phyloP scores from a whole-genome alignment of 2,329 filamentous ascomycete species.

The Aspergillus ruber region DNA sequence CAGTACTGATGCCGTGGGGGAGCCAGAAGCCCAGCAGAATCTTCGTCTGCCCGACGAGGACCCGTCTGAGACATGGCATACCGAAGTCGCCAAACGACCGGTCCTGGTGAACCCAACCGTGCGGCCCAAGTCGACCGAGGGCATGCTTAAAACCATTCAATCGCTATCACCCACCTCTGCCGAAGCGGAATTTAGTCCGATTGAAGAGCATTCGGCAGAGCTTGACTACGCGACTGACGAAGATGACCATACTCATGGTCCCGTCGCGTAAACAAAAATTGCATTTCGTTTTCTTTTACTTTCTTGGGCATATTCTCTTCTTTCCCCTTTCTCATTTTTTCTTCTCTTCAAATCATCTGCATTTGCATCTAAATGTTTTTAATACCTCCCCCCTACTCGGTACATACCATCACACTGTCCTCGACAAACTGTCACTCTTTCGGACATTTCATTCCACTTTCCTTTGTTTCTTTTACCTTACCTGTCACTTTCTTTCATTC shows the following conservation, averaged over 20 bases:
- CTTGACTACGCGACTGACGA: constrained; percentile 53
- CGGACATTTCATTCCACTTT: background rate
- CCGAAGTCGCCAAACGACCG: constrained; percentile 50
- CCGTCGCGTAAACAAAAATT: background rate
- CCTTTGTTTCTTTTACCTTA: background rate
- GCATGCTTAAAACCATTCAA: constrained; percentile 49
- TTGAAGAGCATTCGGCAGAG: constrained; percentile 25
- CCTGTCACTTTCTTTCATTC: constrained; percentile 2
- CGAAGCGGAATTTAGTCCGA: constrained; percentile 27
- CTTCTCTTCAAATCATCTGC: too few relatives aligned
- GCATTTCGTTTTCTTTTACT: background rate
- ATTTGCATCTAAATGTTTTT: background rate
- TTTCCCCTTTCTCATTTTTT: constrained; percentile 1
- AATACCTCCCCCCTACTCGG: background rate
- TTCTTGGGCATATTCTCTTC: constrained; percentile 3
- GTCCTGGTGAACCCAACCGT: constrained; percentile 57
- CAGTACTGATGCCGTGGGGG: background rate
- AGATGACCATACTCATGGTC: constrained; percentile 10
- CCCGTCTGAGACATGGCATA: constrained; percentile 44
- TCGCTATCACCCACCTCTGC: constrained; percentile 28
- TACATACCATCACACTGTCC: background rate
- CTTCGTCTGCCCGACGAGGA: constrained; percentile 13
- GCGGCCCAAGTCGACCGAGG: constrained; percentile 57
- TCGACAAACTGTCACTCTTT: background rate
- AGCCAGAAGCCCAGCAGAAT: background rate